Conservation (phyloP, 768 basidiomycete species). For the Rhizopogon roseolus region DNA sequence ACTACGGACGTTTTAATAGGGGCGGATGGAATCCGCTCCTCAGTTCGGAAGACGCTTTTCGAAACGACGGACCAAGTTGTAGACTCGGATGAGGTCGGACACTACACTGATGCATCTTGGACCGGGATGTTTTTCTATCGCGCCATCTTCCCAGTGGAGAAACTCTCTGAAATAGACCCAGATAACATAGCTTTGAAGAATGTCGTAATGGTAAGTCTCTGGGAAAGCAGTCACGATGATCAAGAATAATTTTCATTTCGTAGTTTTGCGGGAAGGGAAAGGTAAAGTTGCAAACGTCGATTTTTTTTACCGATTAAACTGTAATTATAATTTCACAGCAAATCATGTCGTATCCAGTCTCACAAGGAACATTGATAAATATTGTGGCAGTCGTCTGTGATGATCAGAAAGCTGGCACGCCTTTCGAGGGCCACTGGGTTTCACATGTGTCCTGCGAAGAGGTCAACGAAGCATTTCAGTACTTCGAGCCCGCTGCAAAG, state of each 20-base stretch:
- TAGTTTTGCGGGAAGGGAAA: conserved; percentile 4
- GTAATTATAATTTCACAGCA: conserved; percentile 21
- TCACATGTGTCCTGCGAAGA: conserved; percentile 22
- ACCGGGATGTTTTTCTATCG: conserved; percentile 36
- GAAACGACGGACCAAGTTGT: not conserved
- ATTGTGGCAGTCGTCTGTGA: conserved; percentile 26
- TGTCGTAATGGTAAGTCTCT: conserved; percentile 12
- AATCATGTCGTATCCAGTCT: conserved; percentile 33
- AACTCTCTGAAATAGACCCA: conserved; percentile 17
- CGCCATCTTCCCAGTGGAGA: conserved; percentile 25
- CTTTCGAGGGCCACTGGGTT: conserved; percentile 22
- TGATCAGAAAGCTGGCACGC: conserved; percentile 20
- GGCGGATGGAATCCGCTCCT: conserved; percentile 32
- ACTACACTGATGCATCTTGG: conserved; percentile 25
- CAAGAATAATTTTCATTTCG: conserved; percentile 3
- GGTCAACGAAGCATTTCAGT: conserved; percentile 18
- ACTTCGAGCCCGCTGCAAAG: conserved; percentile 30
- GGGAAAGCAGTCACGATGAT: not conserved
- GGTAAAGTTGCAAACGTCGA: not conserved
- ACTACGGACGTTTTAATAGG: conserved; percentile 37
- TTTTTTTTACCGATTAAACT: not conserved
- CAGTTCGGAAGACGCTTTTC: not conserved
- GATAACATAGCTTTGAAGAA: conserved; percentile 9
- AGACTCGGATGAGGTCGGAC: not conserved
- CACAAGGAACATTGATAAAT: conserved; percentile 29